A percentile compares a stretch with the other conserved stretches of the same genome.
These are phyloP conservation scores for Penicillium sp. DNA, from an alignment of 2,329 filamentous ascomycete species.

Conservation along the genomic window DNA sequence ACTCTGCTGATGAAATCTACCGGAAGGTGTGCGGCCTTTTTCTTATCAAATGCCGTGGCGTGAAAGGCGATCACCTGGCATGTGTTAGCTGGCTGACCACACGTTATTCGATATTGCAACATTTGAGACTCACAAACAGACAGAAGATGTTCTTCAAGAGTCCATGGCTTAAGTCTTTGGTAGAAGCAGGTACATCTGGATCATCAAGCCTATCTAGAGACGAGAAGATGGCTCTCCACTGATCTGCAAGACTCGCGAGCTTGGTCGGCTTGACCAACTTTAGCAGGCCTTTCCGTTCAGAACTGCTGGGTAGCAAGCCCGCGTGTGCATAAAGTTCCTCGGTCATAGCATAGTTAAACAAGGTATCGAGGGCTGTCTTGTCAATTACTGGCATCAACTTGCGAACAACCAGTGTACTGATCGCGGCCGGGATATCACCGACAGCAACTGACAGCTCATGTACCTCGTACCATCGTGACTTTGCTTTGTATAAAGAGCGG, in stretches of 20 bases:
- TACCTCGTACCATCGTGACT: conserved; percentile 12
- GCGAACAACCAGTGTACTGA: conserved; percentile 4
- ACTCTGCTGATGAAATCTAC: conserved; percentile 5
- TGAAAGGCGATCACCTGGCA: conserved; percentile 7
- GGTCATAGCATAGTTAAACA: conserved; percentile 3
- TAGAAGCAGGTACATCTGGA: background rate
- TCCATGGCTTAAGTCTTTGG: background rate
- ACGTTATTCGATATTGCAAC: background rate
- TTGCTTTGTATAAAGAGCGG: conserved; percentile 6
- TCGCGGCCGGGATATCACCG: conserved; percentile 9
- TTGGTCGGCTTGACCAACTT: conserved; percentile 1
- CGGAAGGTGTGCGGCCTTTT: background rate
- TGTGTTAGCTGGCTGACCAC: background rate
- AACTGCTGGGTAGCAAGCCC: background rate
- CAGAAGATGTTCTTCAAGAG: conserved; percentile 7
- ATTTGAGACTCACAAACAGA: conserved; percentile 3
- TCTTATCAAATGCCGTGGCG: background rate
- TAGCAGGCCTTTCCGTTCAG: conserved; percentile 1
- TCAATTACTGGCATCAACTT: conserved; percentile 5
- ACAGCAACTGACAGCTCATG: conserved; percentile 11
- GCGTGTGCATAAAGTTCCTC: background rate
- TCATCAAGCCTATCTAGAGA: background rate
- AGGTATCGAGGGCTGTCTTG: background rate
- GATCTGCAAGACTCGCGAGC: background rate
- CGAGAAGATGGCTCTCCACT: conserved; percentile 1